phyloP scores from a whole-genome alignment of 2,329 filamentous ascomycete species.

The Torrubiella hemipterigena region DNA sequence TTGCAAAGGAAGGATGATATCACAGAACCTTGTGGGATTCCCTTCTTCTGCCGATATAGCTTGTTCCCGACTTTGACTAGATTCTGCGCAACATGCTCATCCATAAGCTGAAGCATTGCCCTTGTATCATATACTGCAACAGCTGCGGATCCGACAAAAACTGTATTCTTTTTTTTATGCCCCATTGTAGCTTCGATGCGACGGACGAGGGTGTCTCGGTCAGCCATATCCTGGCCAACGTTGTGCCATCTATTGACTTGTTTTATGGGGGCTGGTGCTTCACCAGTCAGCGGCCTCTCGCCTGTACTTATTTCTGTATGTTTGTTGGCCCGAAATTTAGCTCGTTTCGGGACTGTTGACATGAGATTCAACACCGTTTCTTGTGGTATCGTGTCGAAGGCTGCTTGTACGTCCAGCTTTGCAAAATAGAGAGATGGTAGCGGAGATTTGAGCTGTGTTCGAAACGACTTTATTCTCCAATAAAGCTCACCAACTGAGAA shows the following conservation, averaged over 20 bases:
- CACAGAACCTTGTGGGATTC: constrained; percentile 89
- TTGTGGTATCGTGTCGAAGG: constrained; percentile 94
- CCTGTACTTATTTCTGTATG: constrained; percentile 58
- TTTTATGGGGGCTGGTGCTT: constrained; percentile 17
- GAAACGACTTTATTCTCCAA: constrained; percentile 58
- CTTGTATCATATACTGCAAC: constrained; percentile 44
- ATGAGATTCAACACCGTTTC: constrained; percentile 57
- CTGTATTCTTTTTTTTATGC: constrained; percentile 46
- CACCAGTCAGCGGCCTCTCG: constrained; percentile 14
- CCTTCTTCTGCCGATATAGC: constrained; percentile 74
- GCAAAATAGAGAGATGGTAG: constrained; percentile 61
- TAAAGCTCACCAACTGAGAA: constrained; percentile 78
- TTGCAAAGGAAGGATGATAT: constrained; percentile 82
- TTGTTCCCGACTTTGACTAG: constrained; percentile 81
- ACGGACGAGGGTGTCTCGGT: constrained; percentile 31
- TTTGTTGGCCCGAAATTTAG: constrained; percentile 58
- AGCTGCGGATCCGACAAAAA: constrained; percentile 63
- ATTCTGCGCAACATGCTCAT: constrained; percentile 73
- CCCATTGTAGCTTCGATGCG: constrained; percentile 28
- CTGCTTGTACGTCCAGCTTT: constrained; percentile 83
- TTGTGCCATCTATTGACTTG: constrained; percentile 38
- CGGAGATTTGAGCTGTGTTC: constrained; percentile 28
- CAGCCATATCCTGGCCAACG: constrained; percentile 30
- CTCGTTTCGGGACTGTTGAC: constrained; percentile 38
- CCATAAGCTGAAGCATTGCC: constrained; percentile 56